Evolutionary conservation across 257 asterid genomes (phyloP), one percentile per base, ranked within the genome.

Genomic region (Fraxinus cuspidata): DNA sequence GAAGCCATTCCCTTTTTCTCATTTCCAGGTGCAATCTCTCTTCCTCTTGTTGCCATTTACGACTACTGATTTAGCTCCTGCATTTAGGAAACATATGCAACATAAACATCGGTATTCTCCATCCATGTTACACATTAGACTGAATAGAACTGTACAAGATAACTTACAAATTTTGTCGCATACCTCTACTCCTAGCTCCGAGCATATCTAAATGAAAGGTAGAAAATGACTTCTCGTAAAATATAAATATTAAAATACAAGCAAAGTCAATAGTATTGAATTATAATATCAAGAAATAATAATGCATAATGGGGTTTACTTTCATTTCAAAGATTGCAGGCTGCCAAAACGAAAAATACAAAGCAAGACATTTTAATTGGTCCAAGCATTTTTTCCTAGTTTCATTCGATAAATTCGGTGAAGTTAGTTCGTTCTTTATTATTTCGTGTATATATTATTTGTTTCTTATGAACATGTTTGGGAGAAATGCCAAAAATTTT

Each of bases 21-120:
- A 82, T 81, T 90, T 19, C 78, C 89, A 13, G 84, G 85, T 25
- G 84, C 31, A 58, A 73, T 60, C 12, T 83, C 92, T 82, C 85
- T 86, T 71, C 80, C 75, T 79, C 82, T 87, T 78, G 98, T 90
- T 74, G 96, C 96, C 98, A 93, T 93, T 58, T 68, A 21, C 31
- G 60, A 8, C 32, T 69, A 60, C 31, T 31, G 35, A 31, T 38
- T 40, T 68, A 74, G 27, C 38, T 76, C 86, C 87, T 81, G 79
- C 85, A 76, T 69, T 75, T 42, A 4, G 47, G 21, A 40, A 78
- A 72, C 25, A 25, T 23, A 42, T 27, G 16, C 29, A 25, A 7
- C 27, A 28, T 40, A 25, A 42, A 25, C 32, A 25, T 15, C 10
- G 21, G 15, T 27, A 4, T n/a, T 40, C 64, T 40, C 11, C 2